phyloP scores from a whole-genome alignment of 2,329 filamentous ascomycete species.

The Xylaria sp. region DNA sequence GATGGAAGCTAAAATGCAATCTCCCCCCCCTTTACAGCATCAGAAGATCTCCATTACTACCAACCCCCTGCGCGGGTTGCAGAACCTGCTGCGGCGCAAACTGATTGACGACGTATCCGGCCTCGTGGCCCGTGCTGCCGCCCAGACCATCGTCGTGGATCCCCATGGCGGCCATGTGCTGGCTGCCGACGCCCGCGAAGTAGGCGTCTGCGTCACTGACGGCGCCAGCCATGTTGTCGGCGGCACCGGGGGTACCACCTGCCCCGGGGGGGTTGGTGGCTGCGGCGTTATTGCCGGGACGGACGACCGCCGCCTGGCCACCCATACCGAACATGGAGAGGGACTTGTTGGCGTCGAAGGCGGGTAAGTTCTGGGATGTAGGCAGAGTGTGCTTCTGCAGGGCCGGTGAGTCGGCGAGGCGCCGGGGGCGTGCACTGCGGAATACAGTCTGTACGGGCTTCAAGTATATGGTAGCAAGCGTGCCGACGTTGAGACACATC shows the following conservation, averaged over 20 bases:
- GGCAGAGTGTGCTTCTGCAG: slow-evolving; percentile 76
- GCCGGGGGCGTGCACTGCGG: slow-evolving; percentile 80
- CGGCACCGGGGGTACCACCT: slow-evolving; percentile 42
- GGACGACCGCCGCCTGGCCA: slow-evolving; percentile 57
- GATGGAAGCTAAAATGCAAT: neutral
- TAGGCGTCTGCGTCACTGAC: slow-evolving; percentile 88
- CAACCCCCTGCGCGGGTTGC: slow-evolving; percentile 68
- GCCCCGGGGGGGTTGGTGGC: slow-evolving; percentile 40
- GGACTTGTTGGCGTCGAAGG: slow-evolving; percentile 62
- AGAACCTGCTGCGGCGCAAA: slow-evolving; percentile 78
- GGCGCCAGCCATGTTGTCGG: slow-evolving; percentile 63
- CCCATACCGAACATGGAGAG: slow-evolving; percentile 64
- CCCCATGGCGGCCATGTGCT: slow-evolving; percentile 75
- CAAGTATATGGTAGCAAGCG: slow-evolving; percentile 93
- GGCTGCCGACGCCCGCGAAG: slow-evolving; percentile 77
- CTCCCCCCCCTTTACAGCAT: slow-evolving; percentile 66
- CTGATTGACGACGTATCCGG: slow-evolving; percentile 78
- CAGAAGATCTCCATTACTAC: slow-evolving; percentile 74
- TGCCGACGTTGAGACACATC: slow-evolving; percentile 95
- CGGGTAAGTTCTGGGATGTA: slow-evolving; percentile 56
- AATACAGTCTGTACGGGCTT: slow-evolving; percentile 98
- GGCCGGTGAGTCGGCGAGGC: slow-evolving; percentile 81
- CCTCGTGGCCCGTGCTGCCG: slow-evolving; percentile 58
- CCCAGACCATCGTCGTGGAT: slow-evolving; percentile 67
- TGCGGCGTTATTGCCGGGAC: slow-evolving; percentile 42